Evolutionary conservation across 306 rosid genomes (phyloP).

Genomic region (Citrullus mucosospermus): DNA sequence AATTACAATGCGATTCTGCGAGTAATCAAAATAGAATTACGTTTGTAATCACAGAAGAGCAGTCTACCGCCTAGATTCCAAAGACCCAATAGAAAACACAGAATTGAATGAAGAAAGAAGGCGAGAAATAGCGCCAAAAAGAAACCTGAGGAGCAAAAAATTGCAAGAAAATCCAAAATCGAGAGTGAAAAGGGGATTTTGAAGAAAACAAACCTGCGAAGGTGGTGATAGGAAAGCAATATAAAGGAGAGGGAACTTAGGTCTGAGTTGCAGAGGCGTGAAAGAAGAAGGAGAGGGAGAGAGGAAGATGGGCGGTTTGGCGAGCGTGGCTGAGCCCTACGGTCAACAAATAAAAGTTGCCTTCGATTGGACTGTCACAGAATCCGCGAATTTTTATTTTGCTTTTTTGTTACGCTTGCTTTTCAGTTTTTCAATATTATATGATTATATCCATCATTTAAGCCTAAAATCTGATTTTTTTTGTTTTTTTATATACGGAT

Average conservation of each 20-base stretch:
- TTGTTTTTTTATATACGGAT: too few species aligned
- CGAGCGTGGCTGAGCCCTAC: neutral
- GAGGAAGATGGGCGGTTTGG: neutral
- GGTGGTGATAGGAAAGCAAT: neutral
- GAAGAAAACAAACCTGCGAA: neutral
- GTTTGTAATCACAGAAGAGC: neutral
- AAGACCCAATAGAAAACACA: neutral
- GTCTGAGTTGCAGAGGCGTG: neutral
- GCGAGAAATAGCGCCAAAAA: neutral
- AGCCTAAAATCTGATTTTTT: too few species aligned
- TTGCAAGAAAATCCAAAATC: neutral
- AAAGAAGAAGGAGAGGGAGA: neutral
- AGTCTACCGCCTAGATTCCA: neutral
- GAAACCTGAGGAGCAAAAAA: neutral
- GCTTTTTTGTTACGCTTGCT: constrained; percentile 6
- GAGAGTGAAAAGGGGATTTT: neutral
- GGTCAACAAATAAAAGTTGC: neutral
- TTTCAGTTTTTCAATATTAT: neutral
- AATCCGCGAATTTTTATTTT: neutral
- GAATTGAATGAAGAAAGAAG: neutral
- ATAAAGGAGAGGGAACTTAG: neutral
- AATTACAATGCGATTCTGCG: neutral
- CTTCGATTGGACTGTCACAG: neutral
- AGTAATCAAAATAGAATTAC: neutral
- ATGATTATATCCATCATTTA: too few species aligned